Evolutionary conservation across 805 yeast genomes (phyloP).

Genomic region (Maudiozyma bulderi): DNA sequence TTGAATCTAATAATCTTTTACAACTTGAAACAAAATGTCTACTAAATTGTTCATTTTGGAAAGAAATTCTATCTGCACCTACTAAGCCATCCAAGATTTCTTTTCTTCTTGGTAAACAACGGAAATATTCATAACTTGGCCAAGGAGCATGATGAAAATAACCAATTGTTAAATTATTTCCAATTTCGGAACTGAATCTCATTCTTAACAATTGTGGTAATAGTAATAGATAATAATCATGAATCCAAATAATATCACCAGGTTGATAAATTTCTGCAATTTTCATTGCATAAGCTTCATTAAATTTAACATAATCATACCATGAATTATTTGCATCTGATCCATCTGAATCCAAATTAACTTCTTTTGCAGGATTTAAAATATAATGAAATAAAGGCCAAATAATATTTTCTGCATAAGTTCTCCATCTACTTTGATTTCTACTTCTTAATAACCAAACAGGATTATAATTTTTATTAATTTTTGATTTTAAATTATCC

Average conservation of each 20-base stretch:
- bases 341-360: conserved; percentile 31
- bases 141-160: conserved; percentile 84
- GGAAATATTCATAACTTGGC: conserved; percentile 88
- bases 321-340: conserved; percentile 65
- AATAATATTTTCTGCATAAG: conserved; percentile 76
- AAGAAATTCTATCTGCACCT: conserved; percentile 78
- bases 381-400: conserved; percentile 97
- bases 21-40: conserved; percentile 89
- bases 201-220: conserved; percentile 76
- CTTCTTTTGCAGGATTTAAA: conserved; percentile 59
- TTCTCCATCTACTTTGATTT: conserved; percentile 77
- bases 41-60: conserved; percentile 78
- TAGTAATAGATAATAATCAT: conserved; percentile 75
- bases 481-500: conserved; percentile 19
- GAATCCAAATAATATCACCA: conserved; percentile 90
- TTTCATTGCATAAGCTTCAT: conserved; percentile 80
- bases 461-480: conserved; percentile 46
- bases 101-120: conserved; percentile 76
- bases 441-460: conserved; percentile 70
- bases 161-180: conserved; percentile 53
- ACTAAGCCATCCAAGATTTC: conserved; percentile 83
- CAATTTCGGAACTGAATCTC: conserved; percentile 34
- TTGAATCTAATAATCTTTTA: conserved; percentile 78
- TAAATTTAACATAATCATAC: conserved; percentile 81
- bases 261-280: conserved; percentile 64